These are phyloP conservation scores for Phlyctochytrium bullatum DNA, from an alignment of 192 early-diverging fungal species.

Conservation along the genomic window DNA sequence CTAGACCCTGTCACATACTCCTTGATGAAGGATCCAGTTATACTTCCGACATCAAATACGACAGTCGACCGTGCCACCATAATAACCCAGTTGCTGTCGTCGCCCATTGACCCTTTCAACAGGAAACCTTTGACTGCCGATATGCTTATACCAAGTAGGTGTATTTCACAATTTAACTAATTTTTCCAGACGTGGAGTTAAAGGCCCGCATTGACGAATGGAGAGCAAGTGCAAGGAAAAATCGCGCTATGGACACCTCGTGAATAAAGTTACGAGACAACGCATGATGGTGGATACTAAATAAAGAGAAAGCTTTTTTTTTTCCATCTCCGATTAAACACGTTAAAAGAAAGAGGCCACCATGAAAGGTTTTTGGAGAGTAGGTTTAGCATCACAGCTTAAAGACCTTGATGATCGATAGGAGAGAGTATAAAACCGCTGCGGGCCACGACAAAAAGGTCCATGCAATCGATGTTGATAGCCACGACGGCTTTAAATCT, in stretches of 20 bases:
- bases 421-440: conserved; percentile 16
- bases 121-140: conserved; percentile 82
- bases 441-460: conserved; percentile 28
- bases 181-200: conserved; percentile 52
- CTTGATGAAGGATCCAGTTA: conserved; percentile 92
- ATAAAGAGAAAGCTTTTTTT: too few relatives aligned
- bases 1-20: conserved; percentile 81
- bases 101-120: conserved; percentile 92
- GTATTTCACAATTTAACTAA: background rate
- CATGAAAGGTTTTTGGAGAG: too few relatives aligned
- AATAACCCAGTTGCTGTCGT: conserved; percentile 81
- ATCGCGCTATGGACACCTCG: background rate
- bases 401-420: conserved; percentile 8
- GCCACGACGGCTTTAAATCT: conserved; percentile 20
- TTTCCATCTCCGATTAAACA: too few relatives aligned
- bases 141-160: conserved; percentile 77
- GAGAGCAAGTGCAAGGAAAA: conserved; percentile 20
- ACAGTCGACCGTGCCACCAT: conserved; percentile 89
- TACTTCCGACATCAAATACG: conserved; percentile 75
- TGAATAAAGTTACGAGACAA: background rate
- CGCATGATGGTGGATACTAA: too few relatives aligned
- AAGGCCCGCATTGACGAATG: conserved; percentile 50
- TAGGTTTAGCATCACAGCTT: conserved; percentile 24
- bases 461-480: conserved; percentile 17
- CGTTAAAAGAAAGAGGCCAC: too few relatives aligned